phyloP scores from a whole-genome alignment of 139 green algal genomes.

The Coelastrella sp. region DNA sequence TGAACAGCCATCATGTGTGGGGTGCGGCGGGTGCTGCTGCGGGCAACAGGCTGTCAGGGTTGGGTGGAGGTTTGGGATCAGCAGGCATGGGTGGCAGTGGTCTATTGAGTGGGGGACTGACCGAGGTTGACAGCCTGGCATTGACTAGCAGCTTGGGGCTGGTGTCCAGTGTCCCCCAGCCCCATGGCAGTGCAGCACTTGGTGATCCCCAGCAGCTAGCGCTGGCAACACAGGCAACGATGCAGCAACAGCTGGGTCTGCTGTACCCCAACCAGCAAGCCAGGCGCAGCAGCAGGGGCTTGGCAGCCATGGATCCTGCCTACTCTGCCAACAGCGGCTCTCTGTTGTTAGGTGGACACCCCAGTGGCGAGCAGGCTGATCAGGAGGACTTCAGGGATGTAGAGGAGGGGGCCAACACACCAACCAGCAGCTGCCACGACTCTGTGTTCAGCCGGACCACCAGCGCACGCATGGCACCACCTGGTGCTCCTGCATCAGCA shows the following conservation, averaged over 20 bases:
- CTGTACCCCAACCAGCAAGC: not conserved
- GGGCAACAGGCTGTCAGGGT: slow-evolving; percentile 3
- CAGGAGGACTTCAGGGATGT: not conserved
- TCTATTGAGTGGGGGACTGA: not conserved
- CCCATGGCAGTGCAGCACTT: not conserved
- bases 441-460: slow-evolving; percentile 5
- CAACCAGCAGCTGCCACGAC: slow-evolving; percentile 51
- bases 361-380: not conserved
- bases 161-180: slow-evolving; percentile 21
- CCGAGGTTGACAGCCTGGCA: slow-evolving; percentile 34
- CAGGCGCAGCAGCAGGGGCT: not conserved
- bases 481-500: not conserved
- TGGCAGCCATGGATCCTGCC: not conserved
- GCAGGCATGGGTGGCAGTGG: not conserved
- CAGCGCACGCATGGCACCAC: not conserved
- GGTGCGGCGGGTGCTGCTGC: not conserved
- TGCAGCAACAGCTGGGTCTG: slow-evolving; percentile 22
- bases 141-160: slow-evolving; percentile 26
- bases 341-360: not conserved
- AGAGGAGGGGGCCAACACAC: slow-evolving; percentile 19
- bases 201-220: slow-evolving; percentile 13
- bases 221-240: not conserved
- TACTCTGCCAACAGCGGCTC: not conserved
- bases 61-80: not conserved
- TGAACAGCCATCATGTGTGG: slow-evolving; percentile 2